Evolutionary conservation across 805 yeast species (phyloP).

Genomic region (Candida cerambycidarum): DNA sequence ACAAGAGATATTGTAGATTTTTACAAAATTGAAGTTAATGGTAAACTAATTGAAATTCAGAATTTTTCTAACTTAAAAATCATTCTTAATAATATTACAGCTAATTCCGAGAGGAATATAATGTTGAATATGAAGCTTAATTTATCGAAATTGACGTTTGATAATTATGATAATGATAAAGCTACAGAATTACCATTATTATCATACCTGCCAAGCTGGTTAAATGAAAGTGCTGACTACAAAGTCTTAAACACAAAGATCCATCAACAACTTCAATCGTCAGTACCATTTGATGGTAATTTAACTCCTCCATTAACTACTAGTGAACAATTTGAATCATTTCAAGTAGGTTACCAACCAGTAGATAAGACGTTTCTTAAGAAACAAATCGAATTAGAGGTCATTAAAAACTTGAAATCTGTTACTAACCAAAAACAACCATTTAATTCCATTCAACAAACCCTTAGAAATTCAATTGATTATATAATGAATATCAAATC

Average conservation of each 20-base stretch:
- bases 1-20: conserved; percentile 18
- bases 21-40: conserved; percentile 24
- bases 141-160: conserved; percentile 13
- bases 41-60: conserved; percentile 17
- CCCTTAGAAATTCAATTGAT: neutral
- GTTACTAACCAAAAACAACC: conserved; percentile 1
- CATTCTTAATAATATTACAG: conserved; percentile 12
- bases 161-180: conserved; percentile 13
- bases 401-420: conserved; percentile 10
- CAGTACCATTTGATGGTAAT: conserved; percentile 9
- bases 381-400: conserved; percentile 13
- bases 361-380: conserved; percentile 8
- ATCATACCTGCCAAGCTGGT: conserved; percentile 16
- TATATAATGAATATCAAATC: neutral
- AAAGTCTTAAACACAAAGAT: conserved; percentile 13
- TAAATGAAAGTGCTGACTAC: conserved; percentile 17
- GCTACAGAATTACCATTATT: conserved; percentile 15
- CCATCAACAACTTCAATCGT: conserved; percentile 10
- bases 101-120: conserved; percentile 12
- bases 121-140: conserved; percentile 14
- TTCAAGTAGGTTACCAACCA: neutral
- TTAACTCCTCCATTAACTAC: conserved; percentile 16
- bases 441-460: neutral
- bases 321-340: neutral
- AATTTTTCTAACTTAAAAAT: conserved; percentile 15